Base-by-base conservation (phyloP, 83 land plant species). In the Picea engelmannii region DNA sequence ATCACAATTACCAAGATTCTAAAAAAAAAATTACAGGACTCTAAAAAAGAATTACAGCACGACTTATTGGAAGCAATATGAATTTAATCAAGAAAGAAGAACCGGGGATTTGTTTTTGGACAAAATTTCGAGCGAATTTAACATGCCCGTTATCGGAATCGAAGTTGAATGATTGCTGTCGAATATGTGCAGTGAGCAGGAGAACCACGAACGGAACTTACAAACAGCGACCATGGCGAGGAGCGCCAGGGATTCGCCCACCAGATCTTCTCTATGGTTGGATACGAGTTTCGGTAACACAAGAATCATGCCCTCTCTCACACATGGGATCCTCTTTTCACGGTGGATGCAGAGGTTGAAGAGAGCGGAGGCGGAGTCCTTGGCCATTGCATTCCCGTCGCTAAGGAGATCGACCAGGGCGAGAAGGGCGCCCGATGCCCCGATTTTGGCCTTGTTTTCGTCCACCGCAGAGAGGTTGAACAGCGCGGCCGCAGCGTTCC, bases 291-390 rank as follows among this genome's bases (percentile, higher is more conserved):
- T 79, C 77, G 90, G 59, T 2, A 91, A 65, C 16, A 86, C 88
- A 52, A 76, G 49, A 24, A 95, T 87, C 12, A 87, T 89, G 42
- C 94, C 96, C 1, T 97, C 94, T 1, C 71, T 40, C 5, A 92
- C 92, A 11, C 93, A 96, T 20, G 87, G 86, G 11, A 82, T 85
- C 78, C 81, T 93, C 83, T 95, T 95, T 25, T 92, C 90, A 64
- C 81, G 89, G 12, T 78, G 24, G 55, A 90, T 84, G 76, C 92
- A 95, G 55, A 95, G 79, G 42, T 82, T 90, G 68, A 86, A 90
- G 20, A 95, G 85, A n/a, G 98, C 98, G 3, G 88, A 85, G 15
- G 92, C 92, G 15, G 91, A 92, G 73, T 93, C 98, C 77, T 91
- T 91, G 0, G 89, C 95, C 10, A 81, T 66, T 7, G 85, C 60